These are phyloP conservation scores for Pseudocercospora fuligena DNA, from an alignment of 2,329 filamentous ascomycete genomes.

Conservation along the genomic window DNA sequence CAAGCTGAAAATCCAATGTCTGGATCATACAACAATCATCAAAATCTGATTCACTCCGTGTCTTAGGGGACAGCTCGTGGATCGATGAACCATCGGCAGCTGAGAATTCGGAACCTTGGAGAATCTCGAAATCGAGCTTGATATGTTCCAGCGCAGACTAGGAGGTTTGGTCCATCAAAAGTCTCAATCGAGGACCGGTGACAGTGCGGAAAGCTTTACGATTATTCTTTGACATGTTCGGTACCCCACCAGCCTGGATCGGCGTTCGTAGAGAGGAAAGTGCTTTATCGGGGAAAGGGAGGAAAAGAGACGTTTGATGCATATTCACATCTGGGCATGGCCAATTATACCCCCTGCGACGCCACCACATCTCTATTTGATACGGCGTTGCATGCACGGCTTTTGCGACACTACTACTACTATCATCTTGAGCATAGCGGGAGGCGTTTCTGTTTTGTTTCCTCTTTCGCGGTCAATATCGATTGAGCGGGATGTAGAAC, in stretches of 20 bases:
- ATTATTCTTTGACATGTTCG: slow-evolving; percentile 10
- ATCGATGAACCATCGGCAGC: background rate
- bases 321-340: slow-evolving; percentile 4
- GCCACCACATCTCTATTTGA: background rate
- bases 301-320: background rate
- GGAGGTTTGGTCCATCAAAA: background rate
- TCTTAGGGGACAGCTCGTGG: background rate
- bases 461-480: slow-evolving; percentile 4
- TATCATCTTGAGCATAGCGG: slow-evolving; percentile 9
- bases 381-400: background rate
- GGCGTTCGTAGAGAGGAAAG: slow-evolving; percentile 6
- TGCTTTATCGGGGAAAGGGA: slow-evolving; percentile 1
- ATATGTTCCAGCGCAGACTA: background rate
- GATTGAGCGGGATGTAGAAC: slow-evolving; percentile 10
- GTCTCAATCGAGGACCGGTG: background rate
- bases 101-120: background rate
- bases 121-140: background rate
- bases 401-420: background rate
- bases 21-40: slow-evolving; percentile 29
- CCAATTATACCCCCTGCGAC: slow-evolving; percentile 2
- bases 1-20: slow-evolving; percentile 40
- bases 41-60: slow-evolving; percentile 13
- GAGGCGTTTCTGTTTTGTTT: slow-evolving; percentile 2
- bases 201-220: background rate
- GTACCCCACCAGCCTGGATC: background rate